A percentile compares a stretch with the other conserved stretches of the same genome.
These are phyloP conservation scores for Nepenthes alata DNA, from an alignment of 179 eudicot genomes.

Conservation along the genomic window DNA sequence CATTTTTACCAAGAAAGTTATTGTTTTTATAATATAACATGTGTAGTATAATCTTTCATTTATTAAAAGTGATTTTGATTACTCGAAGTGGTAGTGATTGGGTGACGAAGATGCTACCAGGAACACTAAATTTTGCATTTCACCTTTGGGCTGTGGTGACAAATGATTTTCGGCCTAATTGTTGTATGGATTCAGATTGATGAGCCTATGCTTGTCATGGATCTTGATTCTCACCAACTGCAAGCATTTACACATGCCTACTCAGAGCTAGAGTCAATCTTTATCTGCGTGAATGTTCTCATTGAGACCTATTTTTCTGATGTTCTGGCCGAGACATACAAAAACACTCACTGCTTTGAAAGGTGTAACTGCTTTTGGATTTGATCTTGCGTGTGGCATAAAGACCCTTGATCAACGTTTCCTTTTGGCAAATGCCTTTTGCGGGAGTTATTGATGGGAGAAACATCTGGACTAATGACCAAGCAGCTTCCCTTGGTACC, in stretches of 20 bases:
- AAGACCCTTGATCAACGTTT: constrained; percentile 56
- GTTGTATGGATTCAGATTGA: constrained; percentile 44
- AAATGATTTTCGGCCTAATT: no score
- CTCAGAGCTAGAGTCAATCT: constrained; percentile 33
- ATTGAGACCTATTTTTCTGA: constrained; percentile 51
- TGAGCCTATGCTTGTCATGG: constrained; percentile 44
- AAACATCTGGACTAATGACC: constrained; percentile 57
- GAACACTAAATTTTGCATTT: no score
- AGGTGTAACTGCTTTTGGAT: constrained; percentile 46
- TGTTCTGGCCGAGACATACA: constrained; percentile 35
- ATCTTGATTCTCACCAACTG: constrained; percentile 45
- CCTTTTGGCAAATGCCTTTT: constrained; percentile 62
- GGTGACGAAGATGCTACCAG: no score
- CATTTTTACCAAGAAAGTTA: no score
- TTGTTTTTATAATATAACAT: no score
- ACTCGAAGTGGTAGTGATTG: no score
- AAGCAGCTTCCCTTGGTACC: constrained; percentile 31
- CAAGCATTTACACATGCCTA: constrained; percentile 39
- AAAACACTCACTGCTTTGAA: constrained; percentile 38
- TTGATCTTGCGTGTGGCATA: constrained; percentile 53
- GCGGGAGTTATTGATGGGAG: constrained; percentile 62
- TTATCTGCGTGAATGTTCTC: constrained; percentile 40
- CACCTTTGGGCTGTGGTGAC: no score
- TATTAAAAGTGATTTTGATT: no score
- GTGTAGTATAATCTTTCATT: no score